Percentiles rank a stretch among this genome's conserved stretches.
Conservation (phyloP, 345 rosid genomes). For the Eucalyptus decipiens region DNA sequence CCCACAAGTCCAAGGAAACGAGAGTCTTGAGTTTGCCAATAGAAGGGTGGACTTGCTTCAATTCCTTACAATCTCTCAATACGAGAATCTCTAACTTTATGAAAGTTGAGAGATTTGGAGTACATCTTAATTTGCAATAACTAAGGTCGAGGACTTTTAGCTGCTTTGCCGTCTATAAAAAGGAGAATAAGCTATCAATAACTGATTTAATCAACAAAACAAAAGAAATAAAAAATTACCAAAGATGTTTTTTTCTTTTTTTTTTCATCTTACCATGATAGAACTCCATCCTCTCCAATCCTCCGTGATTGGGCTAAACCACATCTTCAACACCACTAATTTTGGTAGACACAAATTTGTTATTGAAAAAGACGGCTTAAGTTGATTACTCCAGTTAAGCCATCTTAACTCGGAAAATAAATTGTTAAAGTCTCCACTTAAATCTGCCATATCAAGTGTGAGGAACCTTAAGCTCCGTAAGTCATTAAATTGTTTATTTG, state of each 20-base stretch:
- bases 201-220: fast-evolving
- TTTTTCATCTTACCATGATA: neutral
- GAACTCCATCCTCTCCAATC: neutral
- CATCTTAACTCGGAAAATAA: no score
- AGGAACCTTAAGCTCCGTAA: no score
- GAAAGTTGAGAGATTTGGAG: fast-evolving
- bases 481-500: no score
- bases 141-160: neutral
- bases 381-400: fast-evolving
- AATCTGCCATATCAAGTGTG: fast-evolving
- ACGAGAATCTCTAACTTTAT: neutral
- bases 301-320: fast-evolving
- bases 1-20: fast-evolving
- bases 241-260: fast-evolving
- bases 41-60: neutral
- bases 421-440: no score
- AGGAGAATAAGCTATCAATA: fast-evolving
- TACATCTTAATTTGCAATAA: fast-evolving
- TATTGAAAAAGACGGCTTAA: fast-evolving
- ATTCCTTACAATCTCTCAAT: fast-evolving
- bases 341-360: fast-evolving
- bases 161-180: neutral
- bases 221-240: neutral
- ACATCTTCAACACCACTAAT: neutral
- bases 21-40: neutral